Evolutionary conservation across 1,139 yeast species (phyloP).

Genomic region (Diutina siamensis): DNA sequence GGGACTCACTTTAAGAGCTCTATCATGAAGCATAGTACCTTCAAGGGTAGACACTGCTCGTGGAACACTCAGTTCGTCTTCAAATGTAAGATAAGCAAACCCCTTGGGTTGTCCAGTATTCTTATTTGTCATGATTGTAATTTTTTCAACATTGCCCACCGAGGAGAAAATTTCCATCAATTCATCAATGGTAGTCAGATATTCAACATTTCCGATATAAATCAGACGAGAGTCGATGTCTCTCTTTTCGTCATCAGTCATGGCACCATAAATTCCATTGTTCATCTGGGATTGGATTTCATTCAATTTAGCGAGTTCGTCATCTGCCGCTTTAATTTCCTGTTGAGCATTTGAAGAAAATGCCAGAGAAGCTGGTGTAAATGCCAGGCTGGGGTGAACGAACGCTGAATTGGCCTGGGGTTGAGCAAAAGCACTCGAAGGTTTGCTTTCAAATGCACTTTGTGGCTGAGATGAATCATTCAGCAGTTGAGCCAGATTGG

Average conservation of each 20-base stretch:
- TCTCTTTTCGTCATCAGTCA: conserved; percentile 15
- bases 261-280: not conserved
- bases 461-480: no score
- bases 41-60: conserved; percentile 49
- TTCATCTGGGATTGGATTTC: not conserved
- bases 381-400: not conserved
- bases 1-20: conserved; percentile 59
- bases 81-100: conserved; percentile 74
- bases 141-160: conserved; percentile 73
- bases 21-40: conserved; percentile 54
- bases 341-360: not conserved
- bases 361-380: no score
- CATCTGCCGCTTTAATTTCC: not conserved
- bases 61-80: conserved; percentile 17
- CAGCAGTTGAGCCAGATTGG: not conserved
- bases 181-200: conserved; percentile 68
- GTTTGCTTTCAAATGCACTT: conserved; percentile 22
- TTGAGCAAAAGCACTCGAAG: conserved; percentile 19
- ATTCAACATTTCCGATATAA: conserved; percentile 83
- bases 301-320: not conserved
- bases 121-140: conserved; percentile 66
- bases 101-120: conserved; percentile 76
- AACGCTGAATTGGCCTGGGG: conserved; percentile 12
- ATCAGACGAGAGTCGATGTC: conserved; percentile 65
- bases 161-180: conserved; percentile 66